Conservation (phyloP, 163 green algal species). For the Scenedesmus sp. region DNA sequence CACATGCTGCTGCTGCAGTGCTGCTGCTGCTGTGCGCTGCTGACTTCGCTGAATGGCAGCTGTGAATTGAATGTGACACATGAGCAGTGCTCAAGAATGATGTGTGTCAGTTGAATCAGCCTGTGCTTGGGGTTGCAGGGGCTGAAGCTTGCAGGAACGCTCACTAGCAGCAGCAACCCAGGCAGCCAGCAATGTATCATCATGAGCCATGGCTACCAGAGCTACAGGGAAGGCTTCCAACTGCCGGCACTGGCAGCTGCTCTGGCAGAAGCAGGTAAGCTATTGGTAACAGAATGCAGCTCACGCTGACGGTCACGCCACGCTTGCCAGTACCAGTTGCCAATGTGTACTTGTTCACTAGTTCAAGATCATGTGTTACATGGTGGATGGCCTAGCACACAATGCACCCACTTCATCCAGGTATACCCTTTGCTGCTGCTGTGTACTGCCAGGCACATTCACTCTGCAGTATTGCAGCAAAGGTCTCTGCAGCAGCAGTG, state of each 20-base stretch:
- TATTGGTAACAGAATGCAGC: neutral
- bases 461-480: neutral
- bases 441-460: neutral
- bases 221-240: constrained; percentile 58
- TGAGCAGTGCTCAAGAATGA: neutral
- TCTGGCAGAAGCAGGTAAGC: constrained; percentile 38
- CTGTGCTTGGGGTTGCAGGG: neutral
- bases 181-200: constrained; percentile 43
- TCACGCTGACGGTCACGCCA: neutral
- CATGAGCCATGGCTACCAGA: constrained; percentile 67
- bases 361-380: too few relatives aligned
- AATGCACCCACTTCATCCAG: too few relatives aligned
- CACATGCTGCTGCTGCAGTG: neutral
- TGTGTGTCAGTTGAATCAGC: too few relatives aligned
- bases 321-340: neutral
- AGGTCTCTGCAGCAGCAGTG: neutral
- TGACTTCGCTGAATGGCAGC: neutral
- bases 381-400: too few relatives aligned
- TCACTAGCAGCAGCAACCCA: neutral
- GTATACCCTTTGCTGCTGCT: neutral
- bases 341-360: too few relatives aligned
- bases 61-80: neutral
- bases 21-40: neutral
- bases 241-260: constrained; percentile 53
- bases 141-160: neutral